Evolutionary conservation across 495 filamentous ascomycete species (phyloP).

Genomic region (Chaetomium fimeti): DNA sequence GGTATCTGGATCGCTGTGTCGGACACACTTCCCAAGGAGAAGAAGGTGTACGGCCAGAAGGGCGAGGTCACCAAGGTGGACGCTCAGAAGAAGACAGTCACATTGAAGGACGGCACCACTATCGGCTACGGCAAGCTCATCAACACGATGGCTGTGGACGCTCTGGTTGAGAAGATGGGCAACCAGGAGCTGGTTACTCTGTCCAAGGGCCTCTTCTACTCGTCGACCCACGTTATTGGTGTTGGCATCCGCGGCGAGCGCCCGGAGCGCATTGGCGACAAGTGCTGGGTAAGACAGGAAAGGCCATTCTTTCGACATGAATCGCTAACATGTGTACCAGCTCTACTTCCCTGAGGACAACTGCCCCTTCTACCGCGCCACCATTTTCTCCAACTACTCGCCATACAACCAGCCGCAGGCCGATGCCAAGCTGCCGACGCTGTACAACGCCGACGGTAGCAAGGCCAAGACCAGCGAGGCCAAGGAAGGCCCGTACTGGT

Average conservation of each 20-base stretch:
- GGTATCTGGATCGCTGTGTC: constrained; percentile 99
- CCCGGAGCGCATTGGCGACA: constrained; percentile 97
- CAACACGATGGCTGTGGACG: constrained; percentile 94
- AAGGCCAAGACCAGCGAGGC: constrained; percentile 65
- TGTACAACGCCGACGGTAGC: constrained; percentile 80
- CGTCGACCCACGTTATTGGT: constrained; percentile 94
- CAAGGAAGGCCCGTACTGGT: constrained; percentile 95
- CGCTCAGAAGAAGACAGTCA: constrained; percentile 77
- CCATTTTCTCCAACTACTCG: constrained; percentile 99
- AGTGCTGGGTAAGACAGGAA: constrained; percentile 78
- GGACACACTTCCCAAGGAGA: constrained; percentile 87
- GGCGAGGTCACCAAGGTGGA: constrained; percentile 83
- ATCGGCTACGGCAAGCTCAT: constrained; percentile 89
- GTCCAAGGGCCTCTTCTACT: constrained; percentile 94
- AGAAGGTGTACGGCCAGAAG: constrained; percentile 82
- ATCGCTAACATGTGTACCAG: constrained; percentile 44
- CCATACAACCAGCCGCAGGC: constrained; percentile 91
- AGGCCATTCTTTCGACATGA: not conserved
- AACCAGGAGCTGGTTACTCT: constrained; percentile 77
- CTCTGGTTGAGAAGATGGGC: constrained; percentile 80
- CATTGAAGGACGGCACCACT: constrained; percentile 80
- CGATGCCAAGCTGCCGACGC: constrained; percentile 80
- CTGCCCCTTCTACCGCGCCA: constrained; percentile 99
- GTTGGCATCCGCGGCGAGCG: constrained; percentile 89
- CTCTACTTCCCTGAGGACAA: constrained; percentile 99